phyloP scores from a whole-genome alignment of 495 filamentous ascomycete genomes.

The Penicillium atrosanguineum region DNA sequence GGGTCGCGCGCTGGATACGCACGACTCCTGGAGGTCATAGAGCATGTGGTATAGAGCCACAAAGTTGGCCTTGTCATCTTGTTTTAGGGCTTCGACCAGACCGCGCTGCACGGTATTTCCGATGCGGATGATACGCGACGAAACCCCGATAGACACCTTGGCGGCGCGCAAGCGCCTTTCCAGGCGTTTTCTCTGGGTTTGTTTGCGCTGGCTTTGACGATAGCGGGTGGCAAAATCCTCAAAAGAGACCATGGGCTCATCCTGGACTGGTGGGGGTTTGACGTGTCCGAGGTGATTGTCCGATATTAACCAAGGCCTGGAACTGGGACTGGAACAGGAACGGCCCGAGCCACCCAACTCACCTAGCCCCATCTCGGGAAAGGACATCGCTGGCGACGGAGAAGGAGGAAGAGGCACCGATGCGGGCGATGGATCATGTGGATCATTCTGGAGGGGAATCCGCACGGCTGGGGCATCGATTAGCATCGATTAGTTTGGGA shows the following conservation, averaged over 20 bases:
- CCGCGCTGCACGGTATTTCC: constrained; percentile 76
- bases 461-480: constrained; percentile 22
- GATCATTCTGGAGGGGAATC: constrained; percentile 26
- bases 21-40: constrained; percentile 83
- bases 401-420: constrained; percentile 29
- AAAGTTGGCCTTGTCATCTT: constrained; percentile 88
- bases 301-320: constrained; percentile 11
- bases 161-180: constrained; percentile 42
- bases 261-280: constrained; percentile 12
- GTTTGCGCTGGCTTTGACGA: constrained; percentile 44
- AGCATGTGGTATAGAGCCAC: constrained; percentile 82
- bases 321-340: constrained; percentile 27
- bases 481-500: constrained; percentile 20
- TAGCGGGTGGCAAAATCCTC: constrained; percentile 43
- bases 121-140: constrained; percentile 73
- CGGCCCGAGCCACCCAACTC: constrained; percentile 43
- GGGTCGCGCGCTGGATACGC: constrained; percentile 59
- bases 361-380: constrained; percentile 29
- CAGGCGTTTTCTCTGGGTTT: constrained; percentile 38
- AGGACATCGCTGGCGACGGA: constrained; percentile 19
- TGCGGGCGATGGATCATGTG: constrained; percentile 29
- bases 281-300: not conserved
- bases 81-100: constrained; percentile 82
- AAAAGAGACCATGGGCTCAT: constrained; percentile 36
- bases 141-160: constrained; percentile 71